Conservation (phyloP, 2,329 filamentous ascomycete genomes). For the Venturia asperata region DNA sequence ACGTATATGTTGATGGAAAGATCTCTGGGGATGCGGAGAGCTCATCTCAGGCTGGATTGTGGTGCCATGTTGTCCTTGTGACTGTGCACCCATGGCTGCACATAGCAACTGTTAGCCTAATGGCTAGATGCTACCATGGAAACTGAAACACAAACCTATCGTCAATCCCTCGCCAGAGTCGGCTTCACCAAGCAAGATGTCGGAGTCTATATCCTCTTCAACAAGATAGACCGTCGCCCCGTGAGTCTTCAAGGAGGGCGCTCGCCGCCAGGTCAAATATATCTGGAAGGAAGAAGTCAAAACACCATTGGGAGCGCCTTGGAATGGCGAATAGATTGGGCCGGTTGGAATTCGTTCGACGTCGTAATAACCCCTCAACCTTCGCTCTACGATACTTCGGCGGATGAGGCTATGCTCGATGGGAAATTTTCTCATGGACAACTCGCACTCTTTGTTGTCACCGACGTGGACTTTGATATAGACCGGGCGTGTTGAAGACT, state of each 20-base stretch:
- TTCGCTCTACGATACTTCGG: background rate
- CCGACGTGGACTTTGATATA: background rate
- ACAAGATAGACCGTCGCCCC: background rate
- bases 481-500: background rate
- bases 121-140: background rate
- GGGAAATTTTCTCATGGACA: background rate
- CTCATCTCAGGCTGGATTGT: background rate
- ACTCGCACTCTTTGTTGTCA: background rate
- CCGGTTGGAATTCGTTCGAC: background rate
- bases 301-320: background rate
- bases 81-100: background rate
- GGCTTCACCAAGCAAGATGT: slow-evolving; percentile 3
- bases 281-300: background rate
- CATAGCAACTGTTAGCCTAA: background rate
- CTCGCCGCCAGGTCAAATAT: background rate
- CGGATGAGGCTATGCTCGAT: background rate
- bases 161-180: slow-evolving; percentile 3
- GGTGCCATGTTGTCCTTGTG: background rate
- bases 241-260: background rate
- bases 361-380: background rate
- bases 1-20: background rate
- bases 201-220: background rate
- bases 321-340: background rate
- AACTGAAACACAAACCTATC: background rate
- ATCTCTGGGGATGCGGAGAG: background rate